phyloP scores from a whole-genome alignment of 2,329 filamentous ascomycete genomes.

The Aspergillus sp. region DNA sequence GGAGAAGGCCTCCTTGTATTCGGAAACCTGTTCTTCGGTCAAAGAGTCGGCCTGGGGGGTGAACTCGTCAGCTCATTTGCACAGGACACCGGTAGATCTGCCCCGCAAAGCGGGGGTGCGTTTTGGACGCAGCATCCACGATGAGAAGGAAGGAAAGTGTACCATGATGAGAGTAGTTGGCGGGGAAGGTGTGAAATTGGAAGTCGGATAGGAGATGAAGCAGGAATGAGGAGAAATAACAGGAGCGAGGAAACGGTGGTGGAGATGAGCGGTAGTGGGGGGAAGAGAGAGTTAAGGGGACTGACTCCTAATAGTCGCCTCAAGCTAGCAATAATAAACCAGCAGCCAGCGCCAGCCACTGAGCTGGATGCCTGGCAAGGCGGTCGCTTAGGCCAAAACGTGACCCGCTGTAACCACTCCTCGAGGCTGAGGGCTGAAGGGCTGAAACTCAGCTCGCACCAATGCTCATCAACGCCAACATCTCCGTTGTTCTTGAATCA shows the following conservation, averaged over 20 bases:
- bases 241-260: conserved; percentile 19
- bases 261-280: conserved; percentile 19
- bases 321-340: conserved; percentile 17
- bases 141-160: conserved; percentile 13
- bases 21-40: conserved; percentile 99
- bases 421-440: conserved; percentile 11
- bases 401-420: conserved; percentile 19
- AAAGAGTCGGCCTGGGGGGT: conserved; percentile 82
- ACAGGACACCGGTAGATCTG: conserved; percentile 21
- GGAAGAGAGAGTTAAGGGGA: conserved; percentile 23
- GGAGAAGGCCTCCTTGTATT: conserved; percentile 99
- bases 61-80: conserved; percentile 28
- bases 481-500: background rate
- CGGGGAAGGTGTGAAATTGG: background rate
- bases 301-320: conserved; percentile 1
- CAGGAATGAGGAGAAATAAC: conserved; percentile 14
- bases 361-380: conserved; percentile 20
- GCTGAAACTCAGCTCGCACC: conserved; percentile 7
- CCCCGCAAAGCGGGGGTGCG: conserved; percentile 36
- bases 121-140: conserved; percentile 15
- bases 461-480: background rate
- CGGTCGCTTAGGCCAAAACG: conserved; percentile 23
- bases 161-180: conserved; percentile 32
- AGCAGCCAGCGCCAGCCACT: conserved; percentile 12
- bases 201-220: conserved; percentile 5